Base-by-base conservation (phyloP, 139 green algal genomes). In the Tetradesmus lagerheimii region DNA sequence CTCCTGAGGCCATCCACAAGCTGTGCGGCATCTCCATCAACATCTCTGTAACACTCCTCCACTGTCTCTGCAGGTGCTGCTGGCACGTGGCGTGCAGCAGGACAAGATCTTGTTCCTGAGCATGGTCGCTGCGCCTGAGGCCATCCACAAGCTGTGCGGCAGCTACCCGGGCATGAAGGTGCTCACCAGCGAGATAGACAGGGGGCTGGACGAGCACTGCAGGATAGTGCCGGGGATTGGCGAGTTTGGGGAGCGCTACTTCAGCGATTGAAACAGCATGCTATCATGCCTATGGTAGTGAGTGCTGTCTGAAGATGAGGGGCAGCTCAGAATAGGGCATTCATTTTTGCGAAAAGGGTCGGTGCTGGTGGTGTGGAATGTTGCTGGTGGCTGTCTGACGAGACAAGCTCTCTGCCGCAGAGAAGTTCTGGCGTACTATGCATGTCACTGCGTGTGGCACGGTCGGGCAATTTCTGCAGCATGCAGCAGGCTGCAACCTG, bases 111-210 rank as follows among this genome's bases (percentile, higher is more conserved):
- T 99, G 79, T 99, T 99, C 93, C 92, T 99, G 23, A 97, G 93
- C 84, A 93, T 99, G 66, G 97, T 99, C 67, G 97, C 97, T 8
- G 95, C 97, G 18, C 97, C 97, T 16, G 94, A 98, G 90, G 98
- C 97, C 86, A 96, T 99, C 35, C 94, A 98, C 89, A 91, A 91
- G 78, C 86, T 96, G 37, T 94, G 90, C 86, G 67, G 75, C 81
- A 83, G 77, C 16, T 98, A 95, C 90, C 97, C 97, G 20, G 64
- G 53, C 34, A 91, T 99, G 74, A 98, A 96, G 91, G 91, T 99
- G 74, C 94, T 99, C 79, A 99, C 98, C 4, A 96, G 92, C 8
- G 98, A 99, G 93, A 99, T 99, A 74, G 98, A 99, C 89, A 89
- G 94, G 43, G 92, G 93, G n/a, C 91, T 99, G 1, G 95, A 98